Percentiles rank a stretch among this genome's conserved stretches.
phyloP scores from a whole-genome alignment of 1,284 basidiomycete species.

The Pholiota adiposa region DNA sequence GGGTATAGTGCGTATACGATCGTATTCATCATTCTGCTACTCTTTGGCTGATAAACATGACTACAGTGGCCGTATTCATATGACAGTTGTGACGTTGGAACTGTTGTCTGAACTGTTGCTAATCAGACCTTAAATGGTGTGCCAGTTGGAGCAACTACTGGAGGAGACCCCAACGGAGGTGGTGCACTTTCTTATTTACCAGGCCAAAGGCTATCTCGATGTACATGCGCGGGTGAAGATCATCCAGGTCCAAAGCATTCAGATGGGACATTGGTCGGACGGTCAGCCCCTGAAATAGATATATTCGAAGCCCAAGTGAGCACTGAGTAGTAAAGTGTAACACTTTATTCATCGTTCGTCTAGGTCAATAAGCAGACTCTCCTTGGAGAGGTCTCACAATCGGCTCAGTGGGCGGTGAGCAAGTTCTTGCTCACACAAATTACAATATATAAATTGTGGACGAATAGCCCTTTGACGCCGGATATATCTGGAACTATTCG shows the following conservation, averaged over 20 bases:
- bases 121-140: conserved; percentile 53
- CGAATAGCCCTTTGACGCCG: conserved; percentile 45
- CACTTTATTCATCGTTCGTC: background rate
- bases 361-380: conserved; percentile 49
- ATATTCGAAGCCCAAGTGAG: conserved; percentile 70
- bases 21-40: background rate
- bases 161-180: conserved; percentile 47
- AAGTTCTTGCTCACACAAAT: too few relatives aligned
- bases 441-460: background rate
- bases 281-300: conserved; percentile 82
- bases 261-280: conserved; percentile 69
- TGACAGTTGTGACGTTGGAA: conserved; percentile 75
- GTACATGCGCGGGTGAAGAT: conserved; percentile 70
- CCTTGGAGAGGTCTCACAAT: conserved; percentile 61
- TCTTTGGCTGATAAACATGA: background rate
- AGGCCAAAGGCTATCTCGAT: conserved; percentile 77
- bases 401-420: conserved; percentile 68
- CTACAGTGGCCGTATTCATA: conserved; percentile 81
- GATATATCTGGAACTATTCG: conserved; percentile 52
- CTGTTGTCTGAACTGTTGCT: conserved; percentile 66
- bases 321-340: background rate
- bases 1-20: conserved; percentile 45
- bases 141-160: conserved; percentile 44
- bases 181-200: conserved; percentile 60
- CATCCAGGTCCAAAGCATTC: conserved; percentile 75